These are phyloP conservation scores for Petunia hybrid DNA, from an alignment of 305 asterid species.

Conservation along the genomic window DNA sequence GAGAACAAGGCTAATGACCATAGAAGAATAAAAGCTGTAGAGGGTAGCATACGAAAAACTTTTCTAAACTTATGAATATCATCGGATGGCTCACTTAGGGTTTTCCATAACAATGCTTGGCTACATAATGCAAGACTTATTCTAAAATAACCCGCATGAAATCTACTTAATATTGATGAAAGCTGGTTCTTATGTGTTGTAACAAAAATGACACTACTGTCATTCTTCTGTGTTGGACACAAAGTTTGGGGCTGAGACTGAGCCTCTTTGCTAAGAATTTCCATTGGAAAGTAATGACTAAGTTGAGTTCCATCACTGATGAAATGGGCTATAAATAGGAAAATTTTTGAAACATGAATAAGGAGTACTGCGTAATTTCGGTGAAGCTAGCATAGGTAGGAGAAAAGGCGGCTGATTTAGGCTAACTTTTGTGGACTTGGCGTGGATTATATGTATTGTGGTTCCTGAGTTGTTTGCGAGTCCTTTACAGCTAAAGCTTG, in stretches of 20 bases:
- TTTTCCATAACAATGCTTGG: slow-evolving; percentile 38
- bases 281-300: background rate
- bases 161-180: slow-evolving; percentile 30
- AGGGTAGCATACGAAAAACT: slow-evolving; percentile 27
- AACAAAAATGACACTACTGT: background rate
- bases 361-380: background rate
- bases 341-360: background rate
- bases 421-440: slow-evolving; percentile 30
- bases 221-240: no score
- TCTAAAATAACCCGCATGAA: slow-evolving; percentile 38
- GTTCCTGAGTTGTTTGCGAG: slow-evolving; percentile 27
- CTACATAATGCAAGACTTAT: slow-evolving; percentile 39
- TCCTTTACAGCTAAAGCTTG: slow-evolving; percentile 24
- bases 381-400: slow-evolving; percentile 22
- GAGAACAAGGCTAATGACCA: slow-evolving; percentile 36
- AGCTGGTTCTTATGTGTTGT: background rate
- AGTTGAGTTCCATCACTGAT: background rate
- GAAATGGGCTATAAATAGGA: slow-evolving; percentile 11
- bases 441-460: background rate
- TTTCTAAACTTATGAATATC: slow-evolving; percentile 7
- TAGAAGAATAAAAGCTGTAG: slow-evolving; percentile 29
- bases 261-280: background rate
- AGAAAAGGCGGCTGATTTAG: slow-evolving; percentile 4
- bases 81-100: slow-evolving; percentile 28
- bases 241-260: background rate